These are phyloP conservation scores for Fabrea salina DNA, from an alignment of 169 alveolate species.

Conservation along the genomic window DNA sequence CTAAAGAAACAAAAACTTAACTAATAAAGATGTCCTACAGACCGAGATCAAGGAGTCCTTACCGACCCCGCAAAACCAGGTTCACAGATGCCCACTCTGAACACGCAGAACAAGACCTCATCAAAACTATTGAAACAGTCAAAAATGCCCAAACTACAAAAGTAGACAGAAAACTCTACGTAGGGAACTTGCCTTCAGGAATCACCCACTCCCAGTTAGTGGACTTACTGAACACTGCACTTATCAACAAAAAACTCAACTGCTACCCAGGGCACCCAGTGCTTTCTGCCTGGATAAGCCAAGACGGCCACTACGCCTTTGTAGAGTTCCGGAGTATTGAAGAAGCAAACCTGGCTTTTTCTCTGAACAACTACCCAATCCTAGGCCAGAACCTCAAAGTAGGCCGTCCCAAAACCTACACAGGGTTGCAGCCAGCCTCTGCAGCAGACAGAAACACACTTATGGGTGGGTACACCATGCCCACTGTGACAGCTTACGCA, in stretches of 20 bases:
- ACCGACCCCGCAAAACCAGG: slow-evolving; percentile 4
- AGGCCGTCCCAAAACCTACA: slow-evolving; percentile 59
- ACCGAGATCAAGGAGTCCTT: slow-evolving; percentile 15
- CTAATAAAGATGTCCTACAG: slow-evolving; percentile 21
- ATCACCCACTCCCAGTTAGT: slow-evolving; percentile 16
- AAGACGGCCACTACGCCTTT: slow-evolving; percentile 94
- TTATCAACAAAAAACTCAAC: slow-evolving; percentile 2
- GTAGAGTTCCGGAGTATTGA: slow-evolving; percentile 93
- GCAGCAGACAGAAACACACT: slow-evolving; percentile 29
- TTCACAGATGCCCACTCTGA: slow-evolving; percentile 24
- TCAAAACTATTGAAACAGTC: slow-evolving; percentile 26
- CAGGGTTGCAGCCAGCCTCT: slow-evolving; percentile 40
- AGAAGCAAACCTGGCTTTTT: slow-evolving; percentile 83
- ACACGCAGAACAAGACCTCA: slow-evolving; percentile 5
- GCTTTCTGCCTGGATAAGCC: slow-evolving; percentile 90
- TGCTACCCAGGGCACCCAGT: slow-evolving; percentile 81
- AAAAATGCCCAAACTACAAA: slow-evolving; percentile 29
- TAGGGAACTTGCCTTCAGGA: slow-evolving; percentile 35
- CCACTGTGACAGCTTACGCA: slow-evolving; percentile 50
- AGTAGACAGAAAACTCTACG: slow-evolving; percentile 34
- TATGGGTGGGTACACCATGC: slow-evolving; percentile 41
- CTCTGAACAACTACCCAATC: slow-evolving; percentile 57
- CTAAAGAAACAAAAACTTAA: background rate
- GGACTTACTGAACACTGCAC: slow-evolving; percentile 24
- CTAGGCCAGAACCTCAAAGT: slow-evolving; percentile 50